Conservation (phyloP, 495 filamentous ascomycete genomes). For the Achaetomiella virescens region DNA sequence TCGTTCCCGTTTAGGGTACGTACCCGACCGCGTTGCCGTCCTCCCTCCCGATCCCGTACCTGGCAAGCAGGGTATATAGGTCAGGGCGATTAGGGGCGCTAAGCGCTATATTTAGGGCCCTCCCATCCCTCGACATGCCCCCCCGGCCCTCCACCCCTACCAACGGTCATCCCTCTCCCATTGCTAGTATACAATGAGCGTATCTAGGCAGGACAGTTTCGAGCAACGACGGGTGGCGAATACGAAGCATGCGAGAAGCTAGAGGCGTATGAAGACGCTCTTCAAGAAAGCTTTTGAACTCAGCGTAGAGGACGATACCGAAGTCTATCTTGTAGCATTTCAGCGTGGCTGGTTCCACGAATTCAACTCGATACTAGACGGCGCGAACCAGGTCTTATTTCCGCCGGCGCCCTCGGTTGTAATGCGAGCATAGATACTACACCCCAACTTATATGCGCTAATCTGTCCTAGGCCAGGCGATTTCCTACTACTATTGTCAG, state of each 20-base stretch:
- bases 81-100: background rate
- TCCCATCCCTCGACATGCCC: too few species aligned
- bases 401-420: background rate
- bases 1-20: background rate
- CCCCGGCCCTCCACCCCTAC: too few species aligned
- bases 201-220: background rate
- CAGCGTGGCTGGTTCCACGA: background rate
- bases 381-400: background rate
- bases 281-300: background rate
- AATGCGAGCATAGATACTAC: background rate
- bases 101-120: background rate
- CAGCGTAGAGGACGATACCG: background rate
- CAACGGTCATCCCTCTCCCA: too few species aligned
- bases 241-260: background rate
- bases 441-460: background rate
- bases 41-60: background rate
- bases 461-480: background rate
- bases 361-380: background rate
- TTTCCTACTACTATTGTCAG: background rate
- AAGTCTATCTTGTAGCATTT: conserved; percentile 2
- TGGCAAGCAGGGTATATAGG: background rate
- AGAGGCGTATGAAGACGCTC: conserved; percentile 4
- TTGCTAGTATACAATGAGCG: background rate
- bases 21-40: background rate
- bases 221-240: background rate